Evolutionary conservation across 2,329 filamentous ascomycete species (phyloP).

Genomic region (Ascochyta viciae-villosae): DNA sequence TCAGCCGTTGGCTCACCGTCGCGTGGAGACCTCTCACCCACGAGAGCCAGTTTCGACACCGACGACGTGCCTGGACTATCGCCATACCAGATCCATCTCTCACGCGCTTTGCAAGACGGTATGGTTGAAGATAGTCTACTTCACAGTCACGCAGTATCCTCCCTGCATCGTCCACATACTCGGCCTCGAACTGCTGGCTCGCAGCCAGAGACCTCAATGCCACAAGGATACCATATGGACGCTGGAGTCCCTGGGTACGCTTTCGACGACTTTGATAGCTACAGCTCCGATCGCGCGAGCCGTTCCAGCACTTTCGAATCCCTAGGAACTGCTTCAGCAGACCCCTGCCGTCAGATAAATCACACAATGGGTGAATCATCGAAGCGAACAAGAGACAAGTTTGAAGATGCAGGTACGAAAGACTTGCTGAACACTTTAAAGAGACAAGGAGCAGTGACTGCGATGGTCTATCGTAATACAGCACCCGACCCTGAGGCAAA

Average conservation of each 20-base stretch:
- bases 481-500: conserved; percentile 35
- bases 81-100: conserved; percentile 14
- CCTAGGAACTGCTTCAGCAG: neutral
- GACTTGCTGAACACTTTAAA: conserved; percentile 22
- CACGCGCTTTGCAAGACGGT: conserved; percentile 20
- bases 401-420: conserved; percentile 20
- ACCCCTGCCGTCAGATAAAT: neutral
- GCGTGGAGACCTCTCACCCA: conserved; percentile 1
- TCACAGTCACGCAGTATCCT: neutral
- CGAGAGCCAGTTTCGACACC: neutral
- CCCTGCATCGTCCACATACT: neutral
- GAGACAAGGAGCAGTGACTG: conserved; percentile 32
- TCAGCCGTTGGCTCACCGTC: conserved; percentile 16
- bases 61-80: neutral
- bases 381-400: conserved; percentile 32
- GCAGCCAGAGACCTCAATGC: neutral
- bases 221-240: neutral
- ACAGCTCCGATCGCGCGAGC: neutral
- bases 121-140: conserved; percentile 11
- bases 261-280: neutral
- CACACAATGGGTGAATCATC: conserved; percentile 4
- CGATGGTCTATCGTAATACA: conserved; percentile 30
- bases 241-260: neutral
- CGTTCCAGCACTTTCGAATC: neutral
- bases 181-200: neutral